A percentile compares a stretch with the other conserved stretches of the same genome.
Conservation (phyloP, 2,329 filamentous ascomycete species). For the Byssochlamys sp. region DNA sequence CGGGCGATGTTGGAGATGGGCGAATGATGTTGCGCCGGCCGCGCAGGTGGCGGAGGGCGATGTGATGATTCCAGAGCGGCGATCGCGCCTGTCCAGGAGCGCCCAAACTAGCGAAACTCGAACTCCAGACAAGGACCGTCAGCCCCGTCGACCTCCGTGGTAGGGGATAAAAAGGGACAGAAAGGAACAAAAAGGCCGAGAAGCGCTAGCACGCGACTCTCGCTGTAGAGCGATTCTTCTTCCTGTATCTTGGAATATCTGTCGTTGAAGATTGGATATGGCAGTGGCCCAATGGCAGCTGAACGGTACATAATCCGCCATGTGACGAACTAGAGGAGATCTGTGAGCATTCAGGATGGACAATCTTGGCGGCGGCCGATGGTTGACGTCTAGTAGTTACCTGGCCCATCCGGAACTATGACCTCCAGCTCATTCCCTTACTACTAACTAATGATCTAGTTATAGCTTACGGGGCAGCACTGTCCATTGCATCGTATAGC, state of each 20-base stretch:
- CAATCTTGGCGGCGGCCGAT: neutral
- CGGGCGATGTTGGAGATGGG: neutral
- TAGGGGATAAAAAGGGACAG: neutral
- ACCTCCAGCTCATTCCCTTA: neutral
- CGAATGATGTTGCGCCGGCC: neutral
- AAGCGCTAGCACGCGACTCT: neutral
- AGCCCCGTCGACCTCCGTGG: neutral
- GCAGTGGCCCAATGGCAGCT: neutral
- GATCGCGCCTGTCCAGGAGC: conserved; percentile 4
- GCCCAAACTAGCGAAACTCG: neutral
- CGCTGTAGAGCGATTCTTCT: neutral
- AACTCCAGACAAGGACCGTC: neutral
- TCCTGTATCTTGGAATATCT: neutral
- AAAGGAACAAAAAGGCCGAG: neutral
- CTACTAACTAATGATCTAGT: neutral
- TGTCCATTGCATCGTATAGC: neutral
- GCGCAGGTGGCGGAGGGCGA: neutral
- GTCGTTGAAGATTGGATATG: neutral
- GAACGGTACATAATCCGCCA: neutral
- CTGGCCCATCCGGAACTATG: neutral
- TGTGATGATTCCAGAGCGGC: neutral
- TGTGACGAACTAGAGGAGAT: neutral
- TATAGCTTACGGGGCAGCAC: neutral
- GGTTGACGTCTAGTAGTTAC: neutral
- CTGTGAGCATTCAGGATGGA: neutral